Evolutionary conservation across 2,329 filamentous ascomycete species (phyloP), one percentile per base, ranked within the genome.

Genomic region (Xylariaceae sp.): DNA sequence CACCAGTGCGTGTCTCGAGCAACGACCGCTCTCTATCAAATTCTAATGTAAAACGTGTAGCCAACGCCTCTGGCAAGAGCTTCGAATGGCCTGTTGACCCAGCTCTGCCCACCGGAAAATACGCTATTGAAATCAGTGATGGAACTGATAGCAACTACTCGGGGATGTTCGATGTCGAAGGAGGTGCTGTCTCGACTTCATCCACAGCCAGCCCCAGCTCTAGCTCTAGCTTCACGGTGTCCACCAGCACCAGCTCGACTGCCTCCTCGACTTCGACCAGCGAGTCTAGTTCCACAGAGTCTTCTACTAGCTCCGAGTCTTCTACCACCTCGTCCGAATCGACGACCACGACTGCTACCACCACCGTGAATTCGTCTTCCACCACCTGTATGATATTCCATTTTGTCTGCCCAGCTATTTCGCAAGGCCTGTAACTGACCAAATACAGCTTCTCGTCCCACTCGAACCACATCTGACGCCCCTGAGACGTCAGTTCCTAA

Each of bases 101-200:
- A n/a, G 64, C 65, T 56, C 68, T 79, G 26, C 55, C 74, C 54
- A 65, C 70, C 24, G 79, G 72, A 68, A 67, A 64, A 28, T 82
- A 82, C 64, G 78, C 79, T 60, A 73, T 82, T 62, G 70, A 76
- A 70, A 79, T 82, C 65, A 59, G 52, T 24, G 78, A 82, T 63
- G 66, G 65, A 29, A 67, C 64, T 28, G 68, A 70, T 11, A 60
- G 67, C 67, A 82, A 82, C 78, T 82, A 77, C 75, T 77, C 75
- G 65, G 4, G 56, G 11, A 71, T 71, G 67, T 82, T 79, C 69
- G 12, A 60, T 6, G 62, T 77, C 46, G 17, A 47, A 14, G 74
- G 74, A 39, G 65, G 64, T 21, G 48, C 51, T 54, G 53, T 58
- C 29, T 52, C 66, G 59, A 62, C 52, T 56, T 43, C 36, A 9